Conservation (phyloP, 2,329 filamentous ascomycete genomes). For the Fusarium sp. region DNA sequence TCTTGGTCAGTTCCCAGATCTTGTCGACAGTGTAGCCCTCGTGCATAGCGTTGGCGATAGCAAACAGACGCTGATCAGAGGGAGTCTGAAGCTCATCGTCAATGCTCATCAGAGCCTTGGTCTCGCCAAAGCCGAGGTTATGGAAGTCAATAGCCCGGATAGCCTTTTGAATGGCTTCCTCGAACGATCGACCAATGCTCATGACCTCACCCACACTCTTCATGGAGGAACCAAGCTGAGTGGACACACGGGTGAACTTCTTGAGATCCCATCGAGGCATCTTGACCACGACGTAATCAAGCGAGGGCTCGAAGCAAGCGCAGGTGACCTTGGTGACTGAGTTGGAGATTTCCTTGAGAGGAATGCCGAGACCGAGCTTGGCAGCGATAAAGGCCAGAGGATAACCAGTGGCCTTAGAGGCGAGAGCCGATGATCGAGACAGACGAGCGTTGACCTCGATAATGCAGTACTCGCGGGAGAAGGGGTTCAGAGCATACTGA, state of each 20-base stretch:
- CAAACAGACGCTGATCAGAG: constrained; percentile 96
- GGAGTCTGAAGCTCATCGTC: constrained; percentile 97
- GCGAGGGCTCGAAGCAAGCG: constrained; percentile 97
- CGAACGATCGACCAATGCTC: constrained; percentile 96
- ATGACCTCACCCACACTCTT: constrained; percentile 99
- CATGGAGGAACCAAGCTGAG: constrained; percentile 96
- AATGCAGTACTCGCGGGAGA: constrained; percentile 97
- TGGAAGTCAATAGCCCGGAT: constrained; percentile 95
- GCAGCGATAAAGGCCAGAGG: constrained; percentile 97
- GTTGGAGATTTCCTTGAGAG: constrained; percentile 96
- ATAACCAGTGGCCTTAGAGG: constrained; percentile 98
- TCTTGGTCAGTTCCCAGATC: constrained; percentile 98
- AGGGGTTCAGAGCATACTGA: constrained; percentile 95
- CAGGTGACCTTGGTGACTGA: constrained; percentile 95
- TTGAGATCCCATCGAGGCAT: constrained; percentile 99
- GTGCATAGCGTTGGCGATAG: constrained; percentile 98
- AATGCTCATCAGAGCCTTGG: constrained; percentile 91
- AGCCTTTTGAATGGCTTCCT: constrained; percentile 98
- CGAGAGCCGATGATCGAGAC: constrained; percentile 94
- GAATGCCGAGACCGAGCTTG: constrained; percentile 96
- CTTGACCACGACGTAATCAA: constrained; percentile 98
- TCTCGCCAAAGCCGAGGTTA: constrained; percentile 95
- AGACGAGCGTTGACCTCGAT: constrained; percentile 99
- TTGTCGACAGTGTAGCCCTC: constrained; percentile 93
- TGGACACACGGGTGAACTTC: constrained; percentile 98